phyloP scores from a whole-genome alignment of 2,329 filamentous ascomycete species.

The Exophiala sp. region DNA sequence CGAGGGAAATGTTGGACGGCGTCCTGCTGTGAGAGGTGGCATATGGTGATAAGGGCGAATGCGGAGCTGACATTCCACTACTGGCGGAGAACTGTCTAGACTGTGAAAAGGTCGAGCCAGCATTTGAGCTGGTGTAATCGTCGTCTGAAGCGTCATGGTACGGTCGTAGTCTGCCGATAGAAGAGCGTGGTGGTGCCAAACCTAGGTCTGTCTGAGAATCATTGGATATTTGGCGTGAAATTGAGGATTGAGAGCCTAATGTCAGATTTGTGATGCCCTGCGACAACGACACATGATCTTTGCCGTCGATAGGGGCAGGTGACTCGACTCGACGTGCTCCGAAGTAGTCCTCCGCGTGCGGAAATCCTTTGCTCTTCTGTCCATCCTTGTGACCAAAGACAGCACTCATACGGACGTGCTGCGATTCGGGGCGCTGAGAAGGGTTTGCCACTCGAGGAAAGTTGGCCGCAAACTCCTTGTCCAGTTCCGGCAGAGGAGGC shows the following conservation, averaged over 20 bases:
- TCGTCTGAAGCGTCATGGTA: conserved; percentile 67
- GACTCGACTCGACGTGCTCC: conserved; percentile 25
- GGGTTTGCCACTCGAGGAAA: conserved; percentile 43
- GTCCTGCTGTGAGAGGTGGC: conserved; percentile 66
- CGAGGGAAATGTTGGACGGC: conserved; percentile 79
- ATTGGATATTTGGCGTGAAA: conserved; percentile 12
- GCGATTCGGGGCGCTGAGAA: conserved; percentile 62
- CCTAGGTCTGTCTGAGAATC: conserved; percentile 21
- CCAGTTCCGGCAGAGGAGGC: conserved; percentile 44
- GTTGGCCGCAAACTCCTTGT: conserved; percentile 30
- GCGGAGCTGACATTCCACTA: conserved; percentile 58
- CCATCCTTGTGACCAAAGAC: conserved; percentile 38
- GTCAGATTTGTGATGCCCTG: conserved; percentile 1
- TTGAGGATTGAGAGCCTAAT: background rate
- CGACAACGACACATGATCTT: conserved; percentile 1
- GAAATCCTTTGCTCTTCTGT: background rate
- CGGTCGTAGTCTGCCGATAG: conserved; percentile 29
- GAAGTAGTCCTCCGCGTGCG: conserved; percentile 28
- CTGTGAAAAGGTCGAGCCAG: conserved; percentile 61
- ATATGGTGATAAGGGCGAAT: conserved; percentile 63
- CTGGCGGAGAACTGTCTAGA: conserved; percentile 75
- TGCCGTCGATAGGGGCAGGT: conserved; percentile 21
- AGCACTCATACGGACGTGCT: conserved; percentile 71
- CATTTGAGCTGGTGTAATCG: conserved; percentile 60
- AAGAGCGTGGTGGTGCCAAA: conserved; percentile 22